These are phyloP conservation scores for Corymbia citriodora DNA, from an alignment of 441 rosid genomes.

Conservation along the genomic window DNA sequence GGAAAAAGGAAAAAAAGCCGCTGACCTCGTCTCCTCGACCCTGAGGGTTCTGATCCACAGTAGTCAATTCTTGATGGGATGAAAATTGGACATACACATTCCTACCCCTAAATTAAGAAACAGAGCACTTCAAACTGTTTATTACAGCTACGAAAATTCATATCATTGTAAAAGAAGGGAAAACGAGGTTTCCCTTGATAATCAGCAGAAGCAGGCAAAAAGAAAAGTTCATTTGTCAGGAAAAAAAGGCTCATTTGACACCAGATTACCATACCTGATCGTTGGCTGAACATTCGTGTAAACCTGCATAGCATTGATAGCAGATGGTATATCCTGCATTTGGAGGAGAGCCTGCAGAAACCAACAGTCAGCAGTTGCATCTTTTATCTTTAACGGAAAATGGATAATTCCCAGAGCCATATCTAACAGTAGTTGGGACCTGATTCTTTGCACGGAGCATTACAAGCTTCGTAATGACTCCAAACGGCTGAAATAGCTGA, in stretches of 20 bases:
- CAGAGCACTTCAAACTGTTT: neutral
- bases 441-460: conserved; percentile 99
- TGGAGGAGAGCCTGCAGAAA: conserved; percentile 83
- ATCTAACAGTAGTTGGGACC: conserved; percentile 26
- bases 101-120: conserved; percentile 56
- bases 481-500: conserved; percentile 97
- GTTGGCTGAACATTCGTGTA: conserved; percentile 83
- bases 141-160: neutral
- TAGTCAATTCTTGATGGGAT: conserved; percentile 96
- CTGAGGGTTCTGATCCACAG: conserved; percentile 89
- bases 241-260: neutral
- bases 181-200: neutral
- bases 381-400: neutral
- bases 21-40: conserved; percentile 97
- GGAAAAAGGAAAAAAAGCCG: neutral
- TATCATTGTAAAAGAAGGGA: neutral
- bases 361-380: neutral
- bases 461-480: conserved; percentile 93
- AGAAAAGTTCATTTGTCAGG: neutral
- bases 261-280: conserved; percentile 46
- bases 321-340: conserved; percentile 95
- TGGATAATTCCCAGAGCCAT: neutral
- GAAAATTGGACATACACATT: conserved; percentile 97
- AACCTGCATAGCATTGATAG: conserved; percentile 76
- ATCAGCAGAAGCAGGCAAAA: neutral